Evolutionary conservation across 148 eudicot species (phyloP), one percentile per base, ranked within the genome.

Genomic region (Spergularia bocconei): DNA sequence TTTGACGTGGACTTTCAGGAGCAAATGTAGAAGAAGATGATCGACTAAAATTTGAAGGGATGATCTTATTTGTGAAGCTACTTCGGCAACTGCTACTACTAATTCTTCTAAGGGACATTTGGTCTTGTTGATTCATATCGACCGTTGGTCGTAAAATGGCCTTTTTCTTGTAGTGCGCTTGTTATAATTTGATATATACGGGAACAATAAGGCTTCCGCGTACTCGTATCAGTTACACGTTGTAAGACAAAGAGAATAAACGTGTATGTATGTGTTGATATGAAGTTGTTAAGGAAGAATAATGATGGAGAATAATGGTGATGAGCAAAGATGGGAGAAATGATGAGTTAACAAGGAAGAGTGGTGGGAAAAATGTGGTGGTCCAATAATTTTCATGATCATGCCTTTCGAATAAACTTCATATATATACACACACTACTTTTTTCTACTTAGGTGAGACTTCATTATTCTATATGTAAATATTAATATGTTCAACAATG

Each of bases 11-110:
- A 51, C n/a, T 23, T 58, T 76, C 57, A 13, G 47, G 47, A 67
- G 57, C 17, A 25, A 41, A 59, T 47, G 65, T 36, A 20, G 53
- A 56, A 60, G 76, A 51, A 4, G 81, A 7, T 6, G 86, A 69
- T 2, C 72, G 14, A 20, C 56, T n/a, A 74, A 60, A 79, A 72
- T 56, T 78, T 8, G 87, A 63, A 19, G 88, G 85, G 16, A 84
- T 80, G 38, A 82, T 80, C 17, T 78, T 82, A 11, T 51, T 38
- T 1, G 16, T 80, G 13, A 80, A 54, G 80, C 67, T 83, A 11
- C 77, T 82, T 75, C 76, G 64, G 70, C 80, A 78, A 20, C 77
- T 85, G 47, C 71, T 78, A 8, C 39, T 44, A 62, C 74, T 68
- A 13, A 23, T 79, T 52, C 82, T 75, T 56, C 65, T 63, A 8